phyloP scores from a whole-genome alignment of 2,329 filamentous ascomycete genomes.

The Emmonsiellopsis sp. region DNA sequence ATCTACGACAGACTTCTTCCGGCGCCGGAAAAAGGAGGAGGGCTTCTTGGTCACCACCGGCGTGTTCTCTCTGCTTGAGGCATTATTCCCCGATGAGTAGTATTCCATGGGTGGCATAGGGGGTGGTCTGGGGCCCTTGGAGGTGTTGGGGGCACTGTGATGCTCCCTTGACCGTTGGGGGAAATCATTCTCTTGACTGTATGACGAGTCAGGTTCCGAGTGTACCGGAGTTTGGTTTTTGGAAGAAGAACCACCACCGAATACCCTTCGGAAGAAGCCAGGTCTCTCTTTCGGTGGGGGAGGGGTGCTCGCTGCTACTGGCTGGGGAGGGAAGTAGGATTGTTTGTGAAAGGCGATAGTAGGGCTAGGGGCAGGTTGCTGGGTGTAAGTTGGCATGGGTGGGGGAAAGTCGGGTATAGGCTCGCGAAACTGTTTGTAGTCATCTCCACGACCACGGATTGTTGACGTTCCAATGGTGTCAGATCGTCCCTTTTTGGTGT shows the following conservation, averaged over 20 bases:
- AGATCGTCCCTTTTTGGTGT: constrained; percentile 26
- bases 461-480: constrained; percentile 30
- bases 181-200: background rate
- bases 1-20: constrained; percentile 77
- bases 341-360: constrained; percentile 43
- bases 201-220: constrained; percentile 6
- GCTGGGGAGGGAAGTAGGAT: constrained; percentile 25
- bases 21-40: constrained; percentile 84
- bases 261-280: constrained; percentile 90
- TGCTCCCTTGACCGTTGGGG: constrained; percentile 4
- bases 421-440: constrained; percentile 19
- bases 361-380: constrained; percentile 44
- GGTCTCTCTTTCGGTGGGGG: constrained; percentile 54
- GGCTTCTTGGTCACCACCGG: constrained; percentile 70
- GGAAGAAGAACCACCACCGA: constrained; percentile 57
- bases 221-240: constrained; percentile 37
- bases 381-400: constrained; percentile 35
- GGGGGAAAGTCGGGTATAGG: constrained; percentile 24
- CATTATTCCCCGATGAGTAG: constrained; percentile 12
- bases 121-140: constrained; percentile 17
- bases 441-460: constrained; percentile 22
- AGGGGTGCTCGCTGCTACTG: constrained; percentile 31
- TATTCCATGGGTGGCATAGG: constrained; percentile 17
- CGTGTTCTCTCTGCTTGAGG: constrained; percentile 23
- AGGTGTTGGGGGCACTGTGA: constrained; percentile 11